Evolutionary conservation across 805 yeast species (phyloP), one percentile per base, ranked within the genome.

Genomic region (Danielozyma ontarioensis): DNA sequence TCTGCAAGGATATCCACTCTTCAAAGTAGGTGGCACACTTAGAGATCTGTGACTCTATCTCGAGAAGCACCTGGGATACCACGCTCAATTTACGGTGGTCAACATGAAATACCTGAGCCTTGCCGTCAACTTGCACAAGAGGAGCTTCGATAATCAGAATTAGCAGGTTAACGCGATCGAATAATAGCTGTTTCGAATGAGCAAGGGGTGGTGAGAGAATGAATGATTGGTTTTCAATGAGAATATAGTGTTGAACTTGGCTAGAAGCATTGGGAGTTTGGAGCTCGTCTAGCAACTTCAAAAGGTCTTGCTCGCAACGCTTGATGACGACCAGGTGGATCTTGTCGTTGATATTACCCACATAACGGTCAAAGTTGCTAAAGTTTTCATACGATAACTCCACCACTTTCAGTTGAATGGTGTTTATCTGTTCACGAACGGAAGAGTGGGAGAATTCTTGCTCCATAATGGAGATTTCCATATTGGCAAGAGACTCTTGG

Each of bases 1-100:
- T 53, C 46, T 79, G 83, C 17, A 80, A 61, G 14, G 55, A 57
- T 2, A 48, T 45, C 94, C 94, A 84, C 13, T 61, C 58, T 1
- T 45, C 34, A 13, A 72, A 52, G 42, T 78, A 79, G 0, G 13
- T 32, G 25, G 12, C 5, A 5, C 6, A 10, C 11, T 5, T 5
- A 23, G 6, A 5, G 25, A 23, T 23, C n/a, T n/a, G 25, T 5
- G 13, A 10, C 25, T 23, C 22, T 6, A 19, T 19, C 8, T 6
- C 22, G 22, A 10, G 6, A 10, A 19, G 22, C 22, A 19, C 22
- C n/a, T n/a, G n/a, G n/a, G n/a, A n/a, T n/a, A n/a, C n/a, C n/a
- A n/a, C n/a, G n/a, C n/a, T n/a, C n/a, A n/a, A n/a, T n/a, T n/a
- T n/a, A n/a, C n/a, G n/a, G n/a, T n/a, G n/a, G 22, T 19, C 22